Conservation (phyloP, 164 flowering plant genomes). For the Akebia trifoliata region DNA sequence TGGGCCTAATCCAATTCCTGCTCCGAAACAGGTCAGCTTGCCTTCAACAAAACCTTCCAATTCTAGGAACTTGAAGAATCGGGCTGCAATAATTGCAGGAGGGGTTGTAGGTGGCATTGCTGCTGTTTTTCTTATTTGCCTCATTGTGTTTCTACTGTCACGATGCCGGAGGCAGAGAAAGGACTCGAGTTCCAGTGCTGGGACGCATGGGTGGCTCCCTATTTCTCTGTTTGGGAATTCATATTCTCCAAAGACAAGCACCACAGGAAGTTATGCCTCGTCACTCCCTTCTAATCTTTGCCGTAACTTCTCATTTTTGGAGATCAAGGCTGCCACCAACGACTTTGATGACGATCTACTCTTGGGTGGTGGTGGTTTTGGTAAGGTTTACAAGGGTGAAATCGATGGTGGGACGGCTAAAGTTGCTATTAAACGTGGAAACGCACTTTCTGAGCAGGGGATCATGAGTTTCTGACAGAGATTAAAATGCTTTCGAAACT, state of each 20-base stretch:
- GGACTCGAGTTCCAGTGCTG: constrained; percentile 25
- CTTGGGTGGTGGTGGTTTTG: constrained; percentile 47
- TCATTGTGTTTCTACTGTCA: constrained; percentile 15
- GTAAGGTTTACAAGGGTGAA: constrained; percentile 44
- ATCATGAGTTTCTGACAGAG: constrained; percentile 47
- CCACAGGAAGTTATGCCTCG: constrained; percentile 29
- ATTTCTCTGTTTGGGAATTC: constrained; percentile 25
- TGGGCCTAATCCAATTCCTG: constrained; percentile 27
- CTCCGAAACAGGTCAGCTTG: constrained; percentile 9
- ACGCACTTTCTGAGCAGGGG: constrained; percentile 42
- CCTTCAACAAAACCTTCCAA: neutral
- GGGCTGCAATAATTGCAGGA: constrained; percentile 21
- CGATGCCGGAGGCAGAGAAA: constrained; percentile 19
- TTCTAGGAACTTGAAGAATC: constrained; percentile 9
- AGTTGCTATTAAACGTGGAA: constrained; percentile 46
- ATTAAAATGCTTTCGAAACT: constrained; percentile 52
- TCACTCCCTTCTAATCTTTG: constrained; percentile 37
- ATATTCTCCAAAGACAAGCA: constrained; percentile 25
- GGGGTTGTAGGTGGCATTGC: constrained; percentile 23
- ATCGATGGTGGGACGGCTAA: constrained; percentile 28
- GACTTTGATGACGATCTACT: constrained; percentile 32
- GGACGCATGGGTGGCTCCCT: constrained; percentile 30
- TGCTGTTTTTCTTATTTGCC: constrained; percentile 16
- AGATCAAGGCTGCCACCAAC: constrained; percentile 42
- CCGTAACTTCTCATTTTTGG: constrained; percentile 42